These are phyloP conservation scores for barrel medic (Medicago truncatula) DNA, from an alignment of 306 rosid species.

Conservation along the genomic window DNA sequence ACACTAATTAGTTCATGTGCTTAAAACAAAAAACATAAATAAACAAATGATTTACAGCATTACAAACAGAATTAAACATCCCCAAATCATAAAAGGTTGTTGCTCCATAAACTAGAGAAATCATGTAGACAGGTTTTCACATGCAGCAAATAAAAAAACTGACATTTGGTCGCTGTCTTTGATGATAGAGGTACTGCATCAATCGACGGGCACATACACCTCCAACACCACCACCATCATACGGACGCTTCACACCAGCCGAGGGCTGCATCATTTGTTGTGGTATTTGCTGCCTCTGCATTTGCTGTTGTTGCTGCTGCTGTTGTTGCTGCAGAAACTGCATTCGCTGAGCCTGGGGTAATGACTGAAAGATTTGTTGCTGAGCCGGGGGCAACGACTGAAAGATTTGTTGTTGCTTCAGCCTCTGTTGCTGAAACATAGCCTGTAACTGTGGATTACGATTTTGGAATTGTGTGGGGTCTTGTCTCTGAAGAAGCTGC, in stretches of 20 bases:
- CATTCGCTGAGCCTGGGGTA: conserved; percentile 84
- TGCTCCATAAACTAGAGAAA: conserved; percentile 7
- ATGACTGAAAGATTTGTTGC: conserved; percentile 80
- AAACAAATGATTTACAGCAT: conserved; percentile 3
- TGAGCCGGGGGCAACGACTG: conserved; percentile 74
- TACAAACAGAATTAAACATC: conserved; percentile 18
- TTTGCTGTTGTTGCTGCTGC: conserved; percentile 64
- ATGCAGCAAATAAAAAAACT: conserved; percentile 48
- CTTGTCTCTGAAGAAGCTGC: conserved; percentile 87
- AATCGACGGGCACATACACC: conserved; percentile 96
- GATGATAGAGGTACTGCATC: conserved; percentile 97
- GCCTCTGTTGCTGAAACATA: conserved; percentile 73
- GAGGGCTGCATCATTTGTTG: conserved; percentile 78
- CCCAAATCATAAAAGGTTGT: not conserved
- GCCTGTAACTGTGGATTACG: conserved; percentile 82
- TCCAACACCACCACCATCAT: conserved; percentile 75
- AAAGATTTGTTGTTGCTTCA: conserved; percentile 66
- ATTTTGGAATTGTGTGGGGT: conserved; percentile 73
- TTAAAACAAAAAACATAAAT: not conserved
- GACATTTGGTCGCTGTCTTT: conserved; percentile 83
- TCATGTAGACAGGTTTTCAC: not conserved
- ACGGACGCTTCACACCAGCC: conserved; percentile 72
- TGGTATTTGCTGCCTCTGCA: conserved; percentile 89
- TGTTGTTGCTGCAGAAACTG: conserved; percentile 55
- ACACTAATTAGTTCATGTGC: not conserved